These are phyloP conservation scores for Nephelium lappaceum DNA, from an alignment of 345 rosid genomes.

Conservation along the genomic window DNA sequence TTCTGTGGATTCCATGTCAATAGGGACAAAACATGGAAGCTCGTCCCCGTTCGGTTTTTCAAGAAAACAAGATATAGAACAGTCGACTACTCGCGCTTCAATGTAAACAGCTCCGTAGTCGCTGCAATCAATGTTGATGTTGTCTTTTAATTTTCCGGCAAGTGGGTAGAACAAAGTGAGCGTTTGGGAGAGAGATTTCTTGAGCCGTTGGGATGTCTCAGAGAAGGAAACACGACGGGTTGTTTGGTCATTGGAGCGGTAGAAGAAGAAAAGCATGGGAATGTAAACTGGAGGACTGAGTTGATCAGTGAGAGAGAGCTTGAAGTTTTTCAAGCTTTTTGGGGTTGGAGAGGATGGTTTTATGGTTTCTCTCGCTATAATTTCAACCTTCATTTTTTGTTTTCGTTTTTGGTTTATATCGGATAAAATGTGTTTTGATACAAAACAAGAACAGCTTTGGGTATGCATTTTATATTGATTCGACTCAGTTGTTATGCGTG, in stretches of 20 bases:
- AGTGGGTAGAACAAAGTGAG: constrained; percentile 27
- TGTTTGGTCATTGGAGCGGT: background rate
- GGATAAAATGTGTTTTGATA: too few relatives aligned
- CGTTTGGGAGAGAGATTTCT: constrained; percentile 27
- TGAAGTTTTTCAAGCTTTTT: constrained; percentile 10
- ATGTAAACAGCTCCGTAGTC: constrained; percentile 25
- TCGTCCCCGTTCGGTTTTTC: constrained; percentile 18
- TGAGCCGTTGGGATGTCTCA: constrained; percentile 15
- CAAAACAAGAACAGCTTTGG: too few relatives aligned
- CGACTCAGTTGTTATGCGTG: too few relatives aligned
- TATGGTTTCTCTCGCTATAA: constrained; percentile 8
- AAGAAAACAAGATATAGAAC: constrained; percentile 18
- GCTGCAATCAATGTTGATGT: constrained; percentile 10
- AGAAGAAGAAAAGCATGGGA: constrained; percentile 33
- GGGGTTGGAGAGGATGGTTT: constrained; percentile 37
- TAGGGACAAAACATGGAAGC: constrained; percentile 19
- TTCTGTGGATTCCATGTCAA: background rate
- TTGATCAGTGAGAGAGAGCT: constrained; percentile 41
- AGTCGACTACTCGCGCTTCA: constrained; percentile 18
- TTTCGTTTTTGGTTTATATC: background rate
- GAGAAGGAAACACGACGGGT: background rate
- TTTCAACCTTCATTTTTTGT: background rate
- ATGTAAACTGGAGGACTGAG: constrained; percentile 30
- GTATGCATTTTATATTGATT: too few relatives aligned
- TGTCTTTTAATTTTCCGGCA: constrained; percentile 25